Evolutionary conservation across 371 early-diverging fungal genomes (phyloP).

Genomic region (Apophysomyces elegans): DNA sequence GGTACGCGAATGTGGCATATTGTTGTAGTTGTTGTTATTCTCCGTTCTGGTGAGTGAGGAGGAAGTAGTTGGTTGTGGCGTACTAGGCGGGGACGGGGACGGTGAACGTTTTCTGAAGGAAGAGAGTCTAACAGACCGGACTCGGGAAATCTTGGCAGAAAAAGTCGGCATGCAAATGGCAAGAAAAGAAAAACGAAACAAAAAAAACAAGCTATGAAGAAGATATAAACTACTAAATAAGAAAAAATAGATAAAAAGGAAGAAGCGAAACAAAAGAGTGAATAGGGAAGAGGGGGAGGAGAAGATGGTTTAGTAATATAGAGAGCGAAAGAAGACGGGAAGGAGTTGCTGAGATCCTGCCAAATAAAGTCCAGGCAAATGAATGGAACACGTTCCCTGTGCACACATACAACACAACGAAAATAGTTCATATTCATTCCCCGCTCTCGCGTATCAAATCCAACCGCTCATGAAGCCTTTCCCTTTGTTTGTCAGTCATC

Average conservation of each 20-base stretch:
- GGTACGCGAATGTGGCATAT: background rate
- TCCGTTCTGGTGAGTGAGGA: constrained; percentile 14
- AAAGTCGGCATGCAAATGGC: constrained; percentile 31
- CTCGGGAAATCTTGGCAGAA: constrained; percentile 38
- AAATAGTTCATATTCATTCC: constrained; percentile 3
- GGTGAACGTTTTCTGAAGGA: constrained; percentile 20
- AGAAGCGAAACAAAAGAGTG: constrained; percentile 11
- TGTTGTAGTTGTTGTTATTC: constrained; percentile 1
- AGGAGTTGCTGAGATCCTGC: constrained; percentile 31
- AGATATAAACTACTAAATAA: constrained; percentile 13
- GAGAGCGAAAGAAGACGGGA: background rate
- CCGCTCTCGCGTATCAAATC: constrained; percentile 7
- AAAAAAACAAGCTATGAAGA: background rate
- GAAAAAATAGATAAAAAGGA: constrained; percentile 14
- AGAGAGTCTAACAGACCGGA: constrained; percentile 40
- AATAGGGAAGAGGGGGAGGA: constrained; percentile 15
- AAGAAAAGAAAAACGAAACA: constrained; percentile 2
- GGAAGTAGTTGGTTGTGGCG: constrained; percentile 16
- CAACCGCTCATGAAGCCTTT: constrained; percentile 6
- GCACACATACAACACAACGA: background rate
- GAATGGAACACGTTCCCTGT: constrained; percentile 34
- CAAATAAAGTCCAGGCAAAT: constrained; percentile 31
- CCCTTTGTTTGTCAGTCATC: constrained; percentile 19
- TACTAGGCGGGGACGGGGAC: constrained; percentile 14
- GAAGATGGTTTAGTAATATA: too few relatives aligned